Evolutionary conservation across 441 rosid species (phyloP).

Genomic region (Hypseocharis bilobata): DNA sequence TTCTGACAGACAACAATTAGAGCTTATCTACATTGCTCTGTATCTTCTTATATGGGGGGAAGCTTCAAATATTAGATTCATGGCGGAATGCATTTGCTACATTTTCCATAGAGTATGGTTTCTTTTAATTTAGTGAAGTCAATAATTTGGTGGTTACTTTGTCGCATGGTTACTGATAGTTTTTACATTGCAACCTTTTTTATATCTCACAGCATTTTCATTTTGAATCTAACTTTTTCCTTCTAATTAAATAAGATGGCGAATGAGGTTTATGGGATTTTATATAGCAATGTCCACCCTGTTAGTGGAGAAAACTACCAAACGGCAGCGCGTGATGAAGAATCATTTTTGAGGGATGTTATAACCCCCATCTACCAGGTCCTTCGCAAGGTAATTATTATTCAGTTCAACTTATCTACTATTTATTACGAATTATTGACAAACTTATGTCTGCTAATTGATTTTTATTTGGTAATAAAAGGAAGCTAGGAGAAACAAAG

Average conservation of each 20-base stretch:
- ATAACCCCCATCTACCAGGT: conserved; percentile 71
- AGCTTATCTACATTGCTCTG: conserved; percentile 72
- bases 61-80: conserved; percentile 94
- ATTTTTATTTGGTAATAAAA: conserved; percentile 32
- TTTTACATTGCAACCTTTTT: not conserved
- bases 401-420: conserved; percentile 4
- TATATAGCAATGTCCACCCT: conserved; percentile 46
- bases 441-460: conserved; percentile 14
- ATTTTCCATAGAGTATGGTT: conserved; percentile 77
- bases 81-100: conserved; percentile 99
- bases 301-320: conserved; percentile 55
- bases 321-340: conserved; percentile 53
- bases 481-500: conserved; percentile 76
- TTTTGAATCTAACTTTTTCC: conserved; percentile 17
- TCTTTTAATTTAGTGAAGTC: not conserved
- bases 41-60: conserved; percentile 99
- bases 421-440: conserved; percentile 10
- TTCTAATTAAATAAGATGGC: conserved; percentile 62
- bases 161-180: not conserved
- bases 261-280: conserved; percentile 47
- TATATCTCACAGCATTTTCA: not conserved
- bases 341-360: conserved; percentile 69
- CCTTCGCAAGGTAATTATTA: conserved; percentile 54
- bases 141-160: not conserved
- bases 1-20: conserved; percentile 45